Base-by-base conservation (phyloP, 768 basidiomycete genomes). In the Hygrophoropsis aurantiaca region DNA sequence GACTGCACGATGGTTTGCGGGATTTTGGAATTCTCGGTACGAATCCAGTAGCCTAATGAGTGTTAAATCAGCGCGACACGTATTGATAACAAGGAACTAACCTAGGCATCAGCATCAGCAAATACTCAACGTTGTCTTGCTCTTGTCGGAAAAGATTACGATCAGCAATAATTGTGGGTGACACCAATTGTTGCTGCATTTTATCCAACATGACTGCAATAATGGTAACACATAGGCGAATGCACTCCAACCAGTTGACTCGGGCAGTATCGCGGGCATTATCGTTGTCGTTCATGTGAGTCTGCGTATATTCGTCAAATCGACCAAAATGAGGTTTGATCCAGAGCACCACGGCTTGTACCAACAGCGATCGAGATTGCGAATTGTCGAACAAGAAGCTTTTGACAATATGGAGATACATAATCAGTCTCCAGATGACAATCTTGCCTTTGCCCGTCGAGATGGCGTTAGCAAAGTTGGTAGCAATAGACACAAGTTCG, bases 291-390 rank as follows among this genome's bases (percentile, higher is more conserved):
- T 75, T 81, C 2, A 79, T 67, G 45, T 77, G 74, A 11, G 77
- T 78, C 52, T 83, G 79, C 16, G 74, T 61, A 54, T 82, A 87
- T 65, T 94, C 94, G 53, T 97, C 93, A 59, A 87, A 97, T 23
- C 81, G 81, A 20, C 94, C 94, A 58, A 98, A 90, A 64, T 94
- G 85, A 2, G 94, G 92, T 61, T 94, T 95, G 55, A 98, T 86
- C 94, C 94, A 97, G 18, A 86, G 80, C 9, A 94, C 84, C 21
- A 97, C 82, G 16, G 86, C 82, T 53, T 97, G 94, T 6, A 95
- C 84, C 2, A 98, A 73, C 5, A 88, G 68, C 1, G 85, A 76
- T 23, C 95, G 82, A 11, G 88, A 85, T 44, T 89, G 78, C 1
- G 86, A 70, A 49, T 87, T 82, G 58, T 94, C 90, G 61, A 97